These are phyloP conservation scores for Colletotrichum coccodes DNA, from an alignment of 2,329 filamentous ascomycete genomes.

Conservation along the genomic window DNA sequence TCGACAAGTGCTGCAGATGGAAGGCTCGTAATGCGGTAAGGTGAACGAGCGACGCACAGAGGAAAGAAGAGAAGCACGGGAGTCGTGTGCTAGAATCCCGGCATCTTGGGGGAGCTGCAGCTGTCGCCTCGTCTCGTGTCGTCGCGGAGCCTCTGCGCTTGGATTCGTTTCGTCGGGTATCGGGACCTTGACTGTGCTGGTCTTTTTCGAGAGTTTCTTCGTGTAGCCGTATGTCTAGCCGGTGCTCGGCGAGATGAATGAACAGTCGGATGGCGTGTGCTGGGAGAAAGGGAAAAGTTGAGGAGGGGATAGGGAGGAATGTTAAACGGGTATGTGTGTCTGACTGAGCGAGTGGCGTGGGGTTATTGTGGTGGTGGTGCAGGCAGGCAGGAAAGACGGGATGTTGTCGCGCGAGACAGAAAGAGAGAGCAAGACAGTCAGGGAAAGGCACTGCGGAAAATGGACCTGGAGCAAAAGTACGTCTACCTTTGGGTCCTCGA, in stretches of 20 bases:
- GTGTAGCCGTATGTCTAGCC: neutral
- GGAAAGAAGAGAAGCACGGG: slow-evolving; percentile 9
- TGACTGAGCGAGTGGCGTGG: slow-evolving; percentile 14
- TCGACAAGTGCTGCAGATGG: slow-evolving; percentile 7
- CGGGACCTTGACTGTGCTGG: neutral
- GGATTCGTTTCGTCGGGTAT: neutral
- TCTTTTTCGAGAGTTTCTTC: neutral
- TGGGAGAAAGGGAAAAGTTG: neutral
- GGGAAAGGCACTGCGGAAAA: neutral
- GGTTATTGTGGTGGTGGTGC: slow-evolving; percentile 15
- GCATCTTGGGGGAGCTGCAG: slow-evolving; percentile 28
- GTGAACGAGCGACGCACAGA: slow-evolving; percentile 11
- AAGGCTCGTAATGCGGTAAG: neutral
- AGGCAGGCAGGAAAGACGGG: slow-evolving; percentile 13
- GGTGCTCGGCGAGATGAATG: neutral
- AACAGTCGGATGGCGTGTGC: neutral
- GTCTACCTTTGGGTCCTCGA: neutral
- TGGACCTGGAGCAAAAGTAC: slow-evolving; percentile 2
- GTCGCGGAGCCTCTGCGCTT: neutral
- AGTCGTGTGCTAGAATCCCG: slow-evolving; percentile 27
- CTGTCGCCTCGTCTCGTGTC: slow-evolving; percentile 12
- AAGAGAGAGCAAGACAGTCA: neutral
- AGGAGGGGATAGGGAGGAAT: slow-evolving; percentile 13
- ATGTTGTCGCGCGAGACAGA: slow-evolving; percentile 10
- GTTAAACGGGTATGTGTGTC: slow-evolving; percentile 15